These are phyloP conservation scores for Polyporus tsugae DNA, from an alignment of 1,284 basidiomycete genomes.

Conservation along the genomic window DNA sequence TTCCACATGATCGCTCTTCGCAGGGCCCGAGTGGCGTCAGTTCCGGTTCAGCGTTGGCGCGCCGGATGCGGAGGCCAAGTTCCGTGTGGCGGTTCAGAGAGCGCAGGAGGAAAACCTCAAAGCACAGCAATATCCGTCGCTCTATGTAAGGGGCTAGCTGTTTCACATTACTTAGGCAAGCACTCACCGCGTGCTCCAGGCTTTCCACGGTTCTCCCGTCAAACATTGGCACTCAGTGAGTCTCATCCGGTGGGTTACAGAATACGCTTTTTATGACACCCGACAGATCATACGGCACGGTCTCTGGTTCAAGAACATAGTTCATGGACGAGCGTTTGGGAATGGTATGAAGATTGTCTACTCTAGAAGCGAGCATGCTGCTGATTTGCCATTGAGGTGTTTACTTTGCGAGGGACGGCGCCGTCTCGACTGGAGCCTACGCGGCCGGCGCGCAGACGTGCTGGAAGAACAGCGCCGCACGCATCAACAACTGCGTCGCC, in stretches of 20 bases:
- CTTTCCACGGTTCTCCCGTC: conserved; percentile 68
- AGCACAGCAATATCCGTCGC: conserved; percentile 55
- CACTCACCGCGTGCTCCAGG: conserved; percentile 44
- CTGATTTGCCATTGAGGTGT: conserved; percentile 52
- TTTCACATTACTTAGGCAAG: background rate
- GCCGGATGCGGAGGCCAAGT: conserved; percentile 71
- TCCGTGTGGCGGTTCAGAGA: conserved; percentile 49
- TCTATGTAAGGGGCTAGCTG: conserved; percentile 55
- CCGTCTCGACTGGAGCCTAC: conserved; percentile 54
- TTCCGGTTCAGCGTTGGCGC: conserved; percentile 72
- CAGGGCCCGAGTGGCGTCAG: conserved; percentile 59
- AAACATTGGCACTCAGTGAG: conserved; percentile 72
- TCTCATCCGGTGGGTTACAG: background rate
- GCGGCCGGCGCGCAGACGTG: conserved; percentile 42
- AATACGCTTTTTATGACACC: background rate
- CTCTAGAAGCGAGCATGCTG: no score
- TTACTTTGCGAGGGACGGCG: conserved; percentile 66
- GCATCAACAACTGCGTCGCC: conserved; percentile 57
- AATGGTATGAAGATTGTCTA: conserved; percentile 49
- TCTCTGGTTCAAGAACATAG: conserved; percentile 60
- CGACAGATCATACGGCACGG: conserved; percentile 70
- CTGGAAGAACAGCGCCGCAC: conserved; percentile 58
- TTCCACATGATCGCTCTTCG: conserved; percentile 2
- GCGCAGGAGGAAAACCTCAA: conserved; percentile 49
- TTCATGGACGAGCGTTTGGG: conserved; percentile 65